Base-by-base conservation (phyloP, 2,329 filamentous ascomycete genomes). In the Xylaria hypoxylon region DNA sequence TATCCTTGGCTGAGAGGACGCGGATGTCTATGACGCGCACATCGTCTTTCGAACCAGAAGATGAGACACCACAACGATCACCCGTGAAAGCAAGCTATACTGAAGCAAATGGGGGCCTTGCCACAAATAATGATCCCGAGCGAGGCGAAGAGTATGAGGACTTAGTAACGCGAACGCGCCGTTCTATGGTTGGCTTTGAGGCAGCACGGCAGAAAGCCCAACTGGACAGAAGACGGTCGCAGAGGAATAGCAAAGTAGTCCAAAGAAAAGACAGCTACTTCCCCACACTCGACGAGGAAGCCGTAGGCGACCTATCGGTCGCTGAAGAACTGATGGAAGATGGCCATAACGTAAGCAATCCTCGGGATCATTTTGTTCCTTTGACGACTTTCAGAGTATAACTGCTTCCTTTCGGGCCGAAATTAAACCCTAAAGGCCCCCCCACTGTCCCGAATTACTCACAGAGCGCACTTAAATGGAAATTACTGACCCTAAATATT, bases 1-100 rank as follows among this genome's bases (percentile, higher is more conserved):
- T 90, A 8, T 89, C 90, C 0, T 84, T 96, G 0, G 86, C 90
- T 3, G 93, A 96, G 75, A 90, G 94, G 53, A 96, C 94, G 0
- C 88, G 92, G 19, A 84, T 93, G 60, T 94, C 92, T 19, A 95
- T 97, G 89, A 88, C 90, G 0, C 84, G 89, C 2, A 75, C 61
- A 51, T 71, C 15, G 58, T 78, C 71, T 7, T 78, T 67, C 6
- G 77, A 79, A 4, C 71, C 75, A 6, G 79, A 82, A 19, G 75
- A 80, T 8, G 74, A 75, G 3, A 38, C 63, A 13, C 35, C 70
- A 69, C 48, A 71, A 40, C 38, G 72, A 40, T 71, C 70, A 13
- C 69, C 71, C 2, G 59, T 68, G 8, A 73, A 72, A 70, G 28
- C 50, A 62, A 67, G 52, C 44, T 57, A 61, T 50, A 63, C 72